Evolutionary conservation across 129 eudicot genomes (phyloP), one percentile per base, ranked within the genome.

Genomic region (Smallanthus sonchifolius): DNA sequence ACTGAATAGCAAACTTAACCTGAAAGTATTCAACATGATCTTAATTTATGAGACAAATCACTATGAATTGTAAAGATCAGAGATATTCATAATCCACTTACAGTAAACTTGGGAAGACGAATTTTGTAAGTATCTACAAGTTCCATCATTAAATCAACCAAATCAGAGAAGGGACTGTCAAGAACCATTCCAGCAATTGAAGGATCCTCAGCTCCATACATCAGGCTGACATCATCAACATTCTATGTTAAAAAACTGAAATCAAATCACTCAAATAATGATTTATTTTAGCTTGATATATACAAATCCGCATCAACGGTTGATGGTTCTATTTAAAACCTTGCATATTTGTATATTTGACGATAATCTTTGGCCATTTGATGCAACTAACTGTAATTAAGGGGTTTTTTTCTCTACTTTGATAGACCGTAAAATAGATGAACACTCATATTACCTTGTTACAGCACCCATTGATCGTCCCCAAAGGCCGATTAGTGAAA

Each of bases 401-500:
- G 64, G 64, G 64, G 28, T 57, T 60, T 32, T 28, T 24, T 24
- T 60, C 16, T 30, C 16, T 60, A 60, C 40, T 60, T 59, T 60
- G 19, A 60, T 28, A 30, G 42, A 32, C 66, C 10, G 66, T 60
- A 32, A 60, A 60, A 32, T 4, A 24, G 6, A 36, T 62, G 36
- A 36, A 32, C 67, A 44, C 34, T 30, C 45, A 65, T 40, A 49
- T 40, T 71, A 93, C 98, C 98, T 88, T 7, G 98, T 93, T 37
- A 93, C 98, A 65, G 98, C 95, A 75, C 98, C 98, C 98, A 93
- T 93, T 36, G 98, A 93, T 56, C 98, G 97, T 69, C 98, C 98
- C 98, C 98, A 93, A 60, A 93, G 84, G 64, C 93, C 98, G 80
- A 93, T 93, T 75, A 90, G 75, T 55, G 97, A 88, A 65, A 93